Percentiles rank a stretch among this genome's conserved stretches.
Conservation (phyloP, 2,329 filamentous ascomycete species). For the Fusarium begoniae region DNA sequence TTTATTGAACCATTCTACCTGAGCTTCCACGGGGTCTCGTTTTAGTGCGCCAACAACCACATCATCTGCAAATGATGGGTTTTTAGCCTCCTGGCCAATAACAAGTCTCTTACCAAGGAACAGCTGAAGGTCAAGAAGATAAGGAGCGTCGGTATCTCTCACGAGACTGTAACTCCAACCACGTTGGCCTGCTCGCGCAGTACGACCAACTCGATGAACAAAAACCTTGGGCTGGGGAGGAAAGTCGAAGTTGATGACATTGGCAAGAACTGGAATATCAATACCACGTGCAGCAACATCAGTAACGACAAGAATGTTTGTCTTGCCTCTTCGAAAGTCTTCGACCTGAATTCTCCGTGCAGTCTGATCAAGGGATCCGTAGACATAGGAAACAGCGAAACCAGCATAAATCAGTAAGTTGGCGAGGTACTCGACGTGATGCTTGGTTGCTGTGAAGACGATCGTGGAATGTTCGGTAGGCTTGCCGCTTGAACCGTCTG, state of each 20-base stretch:
- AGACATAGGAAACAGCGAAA: conserved; percentile 92
- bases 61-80: conserved; percentile 80
- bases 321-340: conserved; percentile 83
- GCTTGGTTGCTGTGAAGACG: conserved; percentile 93
- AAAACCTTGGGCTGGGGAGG: conserved; percentile 97
- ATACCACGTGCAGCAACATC: conserved; percentile 97
- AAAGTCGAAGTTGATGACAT: conserved; percentile 99
- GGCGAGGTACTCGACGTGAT: conserved; percentile 94
- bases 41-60: conserved; percentile 82
- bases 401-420: conserved; percentile 81
- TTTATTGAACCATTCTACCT: conserved; percentile 86
- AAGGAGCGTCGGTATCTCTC: conserved; percentile 86
- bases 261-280: conserved; percentile 94
- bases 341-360: conserved; percentile 93
- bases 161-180: conserved; percentile 97
- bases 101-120: conserved; percentile 89
- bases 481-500: conserved; percentile 64
- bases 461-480: conserved; percentile 94
- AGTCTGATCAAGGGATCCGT: conserved; percentile 93
- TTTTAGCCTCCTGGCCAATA: conserved; percentile 71
- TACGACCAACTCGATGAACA: conserved; percentile 94
- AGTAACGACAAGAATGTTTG: conserved; percentile 93
- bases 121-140: conserved; percentile 91
- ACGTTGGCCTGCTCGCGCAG: conserved; percentile 88
- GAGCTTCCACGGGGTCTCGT: conserved; percentile 76